Evolutionary conservation across 441 rosid species (phyloP).

Genomic region (Corymbia citriodora): DNA sequence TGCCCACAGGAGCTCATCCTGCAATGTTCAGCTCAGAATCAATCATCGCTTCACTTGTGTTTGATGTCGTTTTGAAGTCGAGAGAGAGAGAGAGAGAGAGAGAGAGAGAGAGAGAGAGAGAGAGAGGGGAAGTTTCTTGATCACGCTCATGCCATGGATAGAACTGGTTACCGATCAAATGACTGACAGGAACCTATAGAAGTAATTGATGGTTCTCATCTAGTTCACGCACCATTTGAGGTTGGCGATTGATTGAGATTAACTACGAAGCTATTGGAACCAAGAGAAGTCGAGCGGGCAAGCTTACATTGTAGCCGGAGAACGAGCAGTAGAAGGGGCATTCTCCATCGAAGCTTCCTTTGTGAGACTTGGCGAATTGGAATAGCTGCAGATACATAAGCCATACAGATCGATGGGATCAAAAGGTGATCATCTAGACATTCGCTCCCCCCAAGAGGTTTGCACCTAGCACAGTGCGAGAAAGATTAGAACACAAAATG

Average conservation of each 20-base stretch:
- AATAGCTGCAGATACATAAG: slow-evolving; percentile 44
- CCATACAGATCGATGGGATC: background rate
- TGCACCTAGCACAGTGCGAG: background rate
- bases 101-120: too few relatives aligned
- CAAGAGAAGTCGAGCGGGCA: background rate
- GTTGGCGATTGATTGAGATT: background rate
- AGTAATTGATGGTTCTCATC: background rate
- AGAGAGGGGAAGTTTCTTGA: background rate
- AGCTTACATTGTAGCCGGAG: slow-evolving; percentile 76
- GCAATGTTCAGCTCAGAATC: background rate
- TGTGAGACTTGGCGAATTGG: slow-evolving; percentile 51
- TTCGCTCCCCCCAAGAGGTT: background rate
- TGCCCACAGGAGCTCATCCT: slow-evolving; percentile 97
- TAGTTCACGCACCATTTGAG: background rate
- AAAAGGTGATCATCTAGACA: too few relatives aligned
- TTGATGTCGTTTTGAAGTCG: background rate
- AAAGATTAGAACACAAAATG: background rate
- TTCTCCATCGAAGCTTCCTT: slow-evolving; percentile 85
- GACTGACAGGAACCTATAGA: background rate
- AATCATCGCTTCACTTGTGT: background rate
- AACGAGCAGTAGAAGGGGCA: slow-evolving; percentile 93
- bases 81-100: background rate
- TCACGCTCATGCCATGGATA: background rate
- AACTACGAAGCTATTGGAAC: background rate
- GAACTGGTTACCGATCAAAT: background rate